These are phyloP conservation scores for Shiraia bambusicola DNA, from an alignment of 2,329 filamentous ascomycete genomes.

Conservation along the genomic window DNA sequence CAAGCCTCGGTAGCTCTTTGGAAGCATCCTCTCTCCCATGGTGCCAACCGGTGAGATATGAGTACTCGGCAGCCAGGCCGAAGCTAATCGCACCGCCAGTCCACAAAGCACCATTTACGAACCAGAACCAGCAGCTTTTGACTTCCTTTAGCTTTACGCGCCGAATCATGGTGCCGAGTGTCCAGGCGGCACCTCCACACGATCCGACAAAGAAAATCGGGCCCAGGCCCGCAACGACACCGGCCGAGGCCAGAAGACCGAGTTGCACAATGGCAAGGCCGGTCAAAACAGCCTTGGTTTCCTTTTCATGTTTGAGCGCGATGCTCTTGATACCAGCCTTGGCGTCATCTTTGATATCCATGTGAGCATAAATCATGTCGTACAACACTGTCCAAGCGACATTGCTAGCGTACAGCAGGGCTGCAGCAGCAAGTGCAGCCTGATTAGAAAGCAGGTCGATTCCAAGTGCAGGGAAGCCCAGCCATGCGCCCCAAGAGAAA, in stretches of 20 bases:
- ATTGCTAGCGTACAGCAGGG: constrained; percentile 73
- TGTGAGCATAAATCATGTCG: constrained; percentile 92
- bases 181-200: constrained; percentile 58
- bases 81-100: constrained; percentile 61
- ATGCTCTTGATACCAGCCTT: constrained; percentile 90
- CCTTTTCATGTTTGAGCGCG: constrained; percentile 72
- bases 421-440: constrained; percentile 65
- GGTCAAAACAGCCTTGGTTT: constrained; percentile 74
- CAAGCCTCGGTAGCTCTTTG: not conserved
- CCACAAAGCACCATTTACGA: constrained; percentile 62
- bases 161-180: constrained; percentile 61
- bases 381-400: constrained; percentile 86
- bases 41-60: constrained; percentile 29
- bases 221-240: constrained; percentile 61
- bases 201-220: constrained; percentile 61
- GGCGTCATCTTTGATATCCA: constrained; percentile 83
- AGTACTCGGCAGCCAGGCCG: constrained; percentile 59
- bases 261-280: constrained; percentile 71
- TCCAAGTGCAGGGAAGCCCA: constrained; percentile 83
- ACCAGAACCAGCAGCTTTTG: constrained; percentile 65
- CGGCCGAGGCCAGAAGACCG: constrained; percentile 68
- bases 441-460: constrained; percentile 69
- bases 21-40: constrained; percentile 11
- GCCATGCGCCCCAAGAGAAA: constrained; percentile 85
- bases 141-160: constrained; percentile 59